Conservation (phyloP, 495 filamentous ascomycete genomes). For the Acidiella bohemica region DNA sequence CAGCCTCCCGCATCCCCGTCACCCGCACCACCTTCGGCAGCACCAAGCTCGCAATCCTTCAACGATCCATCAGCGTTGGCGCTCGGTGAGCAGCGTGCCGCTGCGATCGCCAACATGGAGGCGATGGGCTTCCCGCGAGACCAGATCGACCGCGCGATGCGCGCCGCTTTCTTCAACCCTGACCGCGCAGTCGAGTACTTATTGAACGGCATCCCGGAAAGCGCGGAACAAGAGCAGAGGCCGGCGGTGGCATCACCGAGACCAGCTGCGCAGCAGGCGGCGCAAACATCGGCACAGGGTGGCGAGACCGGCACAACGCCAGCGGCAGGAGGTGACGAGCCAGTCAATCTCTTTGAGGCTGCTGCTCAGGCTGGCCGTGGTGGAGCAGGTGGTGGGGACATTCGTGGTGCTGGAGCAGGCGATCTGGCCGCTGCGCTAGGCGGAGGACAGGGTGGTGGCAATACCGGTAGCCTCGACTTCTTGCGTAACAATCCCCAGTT, state of each 20-base stretch:
- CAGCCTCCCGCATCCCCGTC: slow-evolving; percentile 50
- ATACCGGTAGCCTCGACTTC: slow-evolving; percentile 72
- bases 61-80: slow-evolving; percentile 68
- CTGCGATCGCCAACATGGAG: slow-evolving; percentile 90
- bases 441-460: slow-evolving; percentile 4
- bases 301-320: slow-evolving; percentile 3
- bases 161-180: slow-evolving; percentile 90
- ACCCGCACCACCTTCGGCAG: slow-evolving; percentile 30
- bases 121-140: slow-evolving; percentile 82
- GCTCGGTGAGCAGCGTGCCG: slow-evolving; percentile 68
- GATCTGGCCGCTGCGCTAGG: slow-evolving; percentile 43
- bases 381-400: slow-evolving; percentile 19
- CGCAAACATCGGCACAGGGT: slow-evolving; percentile 22
- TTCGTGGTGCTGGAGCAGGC: slow-evolving; percentile 18
- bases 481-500: slow-evolving; percentile 94
- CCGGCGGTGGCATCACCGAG: slow-evolving; percentile 14
- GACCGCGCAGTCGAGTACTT: slow-evolving; percentile 96
- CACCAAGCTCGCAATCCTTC: slow-evolving; percentile 37
- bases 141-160: slow-evolving; percentile 84
- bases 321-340: slow-evolving; percentile 45
- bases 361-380: slow-evolving; percentile 58
- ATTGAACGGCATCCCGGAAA: slow-evolving; percentile 80
- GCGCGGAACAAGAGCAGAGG: slow-evolving; percentile 54
- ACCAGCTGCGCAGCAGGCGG: slow-evolving; percentile 9
- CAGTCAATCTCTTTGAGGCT: slow-evolving; percentile 87